These are phyloP conservation scores for Elongisporangium undulatum DNA, from an alignment of 352 stramenopile genomes.

Conservation along the genomic window DNA sequence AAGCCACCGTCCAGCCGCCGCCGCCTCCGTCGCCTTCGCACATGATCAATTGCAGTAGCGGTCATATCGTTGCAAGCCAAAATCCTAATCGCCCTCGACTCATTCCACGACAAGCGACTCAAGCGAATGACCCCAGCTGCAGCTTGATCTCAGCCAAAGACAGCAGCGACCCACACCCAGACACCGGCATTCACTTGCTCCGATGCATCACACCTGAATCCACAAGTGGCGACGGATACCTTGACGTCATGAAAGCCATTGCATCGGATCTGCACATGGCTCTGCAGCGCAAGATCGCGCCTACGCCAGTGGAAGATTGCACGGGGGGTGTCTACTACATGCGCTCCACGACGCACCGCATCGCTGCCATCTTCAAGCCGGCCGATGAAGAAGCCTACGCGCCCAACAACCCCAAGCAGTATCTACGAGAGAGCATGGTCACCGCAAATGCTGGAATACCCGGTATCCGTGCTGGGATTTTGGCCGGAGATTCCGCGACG, in stretches of 20 bases:
- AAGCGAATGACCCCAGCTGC: neutral
- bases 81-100: slow-evolving; percentile 3
- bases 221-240: slow-evolving; percentile 9
- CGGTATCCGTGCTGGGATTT: slow-evolving; percentile 44
- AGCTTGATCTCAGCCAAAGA: neutral
- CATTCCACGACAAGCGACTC: neutral
- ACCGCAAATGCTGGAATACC: slow-evolving; percentile 5
- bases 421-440: neutral
- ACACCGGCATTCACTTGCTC: neutral
- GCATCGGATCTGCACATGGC: slow-evolving; percentile 23
- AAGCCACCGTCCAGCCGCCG: neutral
- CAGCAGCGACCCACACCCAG: neutral
- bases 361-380: slow-evolving; percentile 63
- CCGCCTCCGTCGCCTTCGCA: neutral
- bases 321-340: slow-evolving; percentile 66
- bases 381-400: slow-evolving; percentile 62
- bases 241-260: slow-evolving; percentile 17
- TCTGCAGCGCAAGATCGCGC: slow-evolving; percentile 26
- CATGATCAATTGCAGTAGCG: slow-evolving; percentile 2
- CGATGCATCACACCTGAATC: slow-evolving; percentile 15
- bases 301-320: slow-evolving; percentile 50
- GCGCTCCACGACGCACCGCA: slow-evolving; percentile 27
- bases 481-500: slow-evolving; percentile 33
- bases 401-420: slow-evolving; percentile 55
- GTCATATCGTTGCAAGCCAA: slow-evolving; percentile 7